Percentiles rank a stretch among this genome's conserved stretches.
These are phyloP conservation scores for Phytophthora boehmeriae DNA, from an alignment of 352 stramenopile species.

Conservation along the genomic window DNA sequence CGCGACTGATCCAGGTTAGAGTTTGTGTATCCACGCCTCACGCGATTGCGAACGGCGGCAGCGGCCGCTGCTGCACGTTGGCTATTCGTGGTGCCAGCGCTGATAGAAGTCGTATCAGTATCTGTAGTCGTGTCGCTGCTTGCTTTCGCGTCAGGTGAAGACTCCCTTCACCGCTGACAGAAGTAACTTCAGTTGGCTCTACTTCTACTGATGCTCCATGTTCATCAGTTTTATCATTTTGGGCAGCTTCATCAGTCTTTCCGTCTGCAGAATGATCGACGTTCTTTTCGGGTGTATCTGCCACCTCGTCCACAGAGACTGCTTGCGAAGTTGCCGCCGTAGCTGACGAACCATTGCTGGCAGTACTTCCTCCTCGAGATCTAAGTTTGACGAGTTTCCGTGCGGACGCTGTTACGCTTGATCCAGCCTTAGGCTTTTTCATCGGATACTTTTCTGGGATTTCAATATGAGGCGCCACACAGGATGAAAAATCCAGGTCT, in stretches of 20 bases:
- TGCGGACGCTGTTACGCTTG: slow-evolving; percentile 18
- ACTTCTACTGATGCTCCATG: slow-evolving; percentile 18
- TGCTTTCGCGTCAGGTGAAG: slow-evolving; percentile 15
- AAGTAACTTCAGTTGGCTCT: slow-evolving; percentile 6
- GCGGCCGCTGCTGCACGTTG: slow-evolving; percentile 29
- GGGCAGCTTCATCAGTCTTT: slow-evolving; percentile 15
- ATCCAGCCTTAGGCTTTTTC: slow-evolving; percentile 48
- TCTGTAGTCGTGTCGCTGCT: slow-evolving; percentile 10
- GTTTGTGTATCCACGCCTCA: slow-evolving; percentile 87
- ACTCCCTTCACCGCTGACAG: slow-evolving; percentile 18
- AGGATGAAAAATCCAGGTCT: slow-evolving; percentile 93
- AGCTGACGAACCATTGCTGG: slow-evolving; percentile 20
- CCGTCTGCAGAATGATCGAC: slow-evolving; percentile 8
- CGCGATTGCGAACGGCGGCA: slow-evolving; percentile 61
- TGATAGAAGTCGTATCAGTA: slow-evolving; percentile 14
- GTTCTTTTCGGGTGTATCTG: slow-evolving; percentile 11
- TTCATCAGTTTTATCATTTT: slow-evolving; percentile 28
- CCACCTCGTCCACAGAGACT: slow-evolving; percentile 15
- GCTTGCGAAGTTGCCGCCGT: slow-evolving; percentile 18
- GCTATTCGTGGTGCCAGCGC: slow-evolving; percentile 20
- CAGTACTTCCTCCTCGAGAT: slow-evolving; percentile 29
- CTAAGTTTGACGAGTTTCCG: slow-evolving; percentile 42
- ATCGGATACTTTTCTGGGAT: slow-evolving; percentile 81
- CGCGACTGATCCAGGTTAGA: slow-evolving; percentile 89
- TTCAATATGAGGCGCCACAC: slow-evolving; percentile 85